Conservation (phyloP, 1,284 basidiomycete species). For the Irpex sp. region DNA sequence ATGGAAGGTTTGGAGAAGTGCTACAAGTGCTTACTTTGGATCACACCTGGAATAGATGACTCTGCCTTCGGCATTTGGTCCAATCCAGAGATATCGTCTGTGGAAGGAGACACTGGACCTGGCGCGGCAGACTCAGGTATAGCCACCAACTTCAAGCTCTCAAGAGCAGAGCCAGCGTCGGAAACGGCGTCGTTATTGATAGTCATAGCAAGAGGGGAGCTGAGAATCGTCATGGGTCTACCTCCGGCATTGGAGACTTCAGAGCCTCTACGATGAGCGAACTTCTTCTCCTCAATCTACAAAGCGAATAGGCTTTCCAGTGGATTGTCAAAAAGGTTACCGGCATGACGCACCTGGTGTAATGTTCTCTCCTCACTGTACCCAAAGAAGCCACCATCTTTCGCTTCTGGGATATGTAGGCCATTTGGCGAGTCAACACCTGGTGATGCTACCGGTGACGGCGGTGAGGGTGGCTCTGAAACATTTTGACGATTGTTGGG, state of each 20-base stretch:
- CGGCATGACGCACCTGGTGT: slow-evolving; percentile 48
- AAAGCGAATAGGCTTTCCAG: neutral
- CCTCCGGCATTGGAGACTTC: slow-evolving; percentile 26
- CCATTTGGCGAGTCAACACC: slow-evolving; percentile 20
- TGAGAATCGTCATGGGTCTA: slow-evolving; percentile 24
- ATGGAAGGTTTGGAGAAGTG: neutral
- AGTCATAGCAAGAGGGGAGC: slow-evolving; percentile 26
- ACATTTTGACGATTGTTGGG: neutral
- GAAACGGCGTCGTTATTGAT: slow-evolving; percentile 33
- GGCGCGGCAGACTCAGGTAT: slow-evolving; percentile 28
- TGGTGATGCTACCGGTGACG: slow-evolving; percentile 2
- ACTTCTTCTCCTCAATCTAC: slow-evolving; percentile 72
- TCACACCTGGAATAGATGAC: slow-evolving; percentile 14
- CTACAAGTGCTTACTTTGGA: slow-evolving; percentile 4
- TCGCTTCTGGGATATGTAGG: slow-evolving; percentile 53
- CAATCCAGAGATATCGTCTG: slow-evolving; percentile 8
- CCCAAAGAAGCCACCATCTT: slow-evolving; percentile 66
- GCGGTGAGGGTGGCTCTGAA: slow-evolving; percentile 2
- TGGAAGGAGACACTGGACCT: slow-evolving; percentile 2
- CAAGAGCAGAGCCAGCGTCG: slow-evolving; percentile 36
- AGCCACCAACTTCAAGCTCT: slow-evolving; percentile 37
- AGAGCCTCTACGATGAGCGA: slow-evolving; percentile 49
- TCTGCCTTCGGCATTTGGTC: slow-evolving; percentile 26
- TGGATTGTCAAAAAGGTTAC: neutral
- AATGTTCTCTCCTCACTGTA: slow-evolving; percentile 73